phyloP scores from a whole-genome alignment of 495 filamentous ascomycete genomes.

The Penicillium subrubescens region DNA sequence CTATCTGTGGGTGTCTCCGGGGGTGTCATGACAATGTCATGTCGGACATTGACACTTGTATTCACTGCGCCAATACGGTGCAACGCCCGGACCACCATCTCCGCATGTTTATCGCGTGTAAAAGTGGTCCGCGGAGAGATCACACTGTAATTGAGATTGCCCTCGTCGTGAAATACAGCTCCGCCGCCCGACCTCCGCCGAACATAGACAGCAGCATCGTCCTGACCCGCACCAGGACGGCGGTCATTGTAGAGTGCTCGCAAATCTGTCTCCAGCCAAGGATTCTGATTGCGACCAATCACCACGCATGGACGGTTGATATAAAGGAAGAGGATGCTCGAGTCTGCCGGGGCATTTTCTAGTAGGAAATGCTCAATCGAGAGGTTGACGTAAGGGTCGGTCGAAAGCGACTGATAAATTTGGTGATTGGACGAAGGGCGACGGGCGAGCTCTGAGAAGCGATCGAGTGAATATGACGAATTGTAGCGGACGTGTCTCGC shows the following conservation, averaged over 20 bases:
- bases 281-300: conserved; percentile 95
- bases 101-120: conserved; percentile 81
- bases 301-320: conserved; percentile 82
- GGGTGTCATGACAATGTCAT: conserved; percentile 80
- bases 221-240: conserved; percentile 13
- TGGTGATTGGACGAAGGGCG: conserved; percentile 55
- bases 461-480: conserved; percentile 37
- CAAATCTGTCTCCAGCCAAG: conserved; percentile 89
- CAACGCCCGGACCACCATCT: conserved; percentile 85
- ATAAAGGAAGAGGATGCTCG: conserved; percentile 83
- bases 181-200: conserved; percentile 86
- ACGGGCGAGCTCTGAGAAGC: conserved; percentile 47
- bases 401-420: conserved; percentile 75
- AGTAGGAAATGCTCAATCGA: conserved; percentile 94
- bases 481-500: conserved; percentile 29
- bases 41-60: conserved; percentile 80
- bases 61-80: conserved; percentile 44
- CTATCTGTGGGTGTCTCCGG: conserved; percentile 5
- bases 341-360: conserved; percentile 65
- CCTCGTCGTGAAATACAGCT: conserved; percentile 88
- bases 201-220: conserved; percentile 60
- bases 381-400: conserved; percentile 87
- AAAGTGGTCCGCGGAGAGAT: conserved; percentile 76
- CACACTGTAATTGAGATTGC: conserved; percentile 92
- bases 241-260: conserved; percentile 50